Base-by-base conservation (phyloP, 345 rosid genomes). In the Dipteronia dyeriana region DNA sequence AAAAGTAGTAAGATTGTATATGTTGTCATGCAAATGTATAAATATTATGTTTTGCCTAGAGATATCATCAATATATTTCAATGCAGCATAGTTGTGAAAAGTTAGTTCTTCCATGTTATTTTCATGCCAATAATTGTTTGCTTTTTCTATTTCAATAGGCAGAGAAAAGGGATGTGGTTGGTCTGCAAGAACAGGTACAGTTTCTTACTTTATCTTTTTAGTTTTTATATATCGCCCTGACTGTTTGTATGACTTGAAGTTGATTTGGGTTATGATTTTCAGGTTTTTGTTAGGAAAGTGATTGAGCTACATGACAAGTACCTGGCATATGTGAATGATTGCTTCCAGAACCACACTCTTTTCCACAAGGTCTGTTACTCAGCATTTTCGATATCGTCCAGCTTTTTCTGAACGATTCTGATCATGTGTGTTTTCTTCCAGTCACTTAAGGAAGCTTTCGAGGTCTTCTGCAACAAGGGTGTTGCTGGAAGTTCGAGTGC, bases 381-480 rank as follows among this genome's bases (percentile, higher is more conserved):
- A 31, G 4, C 66, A 34, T 22, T 73, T 56, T 16, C 4, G 22
- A 10, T 16, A 3, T 31, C n/a, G 7, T 49, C 17, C 20, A n/a
- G 16, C 31, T 11, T 11, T 45, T 75, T 14, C 68, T 20, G 19
- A 38, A 31, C 4, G 56, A 22, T 29, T n/a, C 70, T 12, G 22
- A 26, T 66, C 53, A 51, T 63, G 45, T 76, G 9, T 66, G 54
- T 43, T 68, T 62, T 70, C 38, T 45, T 66, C 19, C 70, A 91
- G 95, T 93, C 91, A 26, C 85, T 90, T 76, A 90, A 86, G 84
- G 96, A 87, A 78, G 92, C 96, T 76, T 91, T 90, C 65, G 92
- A 91, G 79, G 79, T 83, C 39, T 90, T 90, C 74, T 91, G 92
- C 89, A 91, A 90, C 77, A 91, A 88, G 81, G 86, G 82, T 31